These are phyloP conservation scores for Candida labiduridarum DNA, from an alignment of 1,139 yeast genomes.

Conservation along the genomic window DNA sequence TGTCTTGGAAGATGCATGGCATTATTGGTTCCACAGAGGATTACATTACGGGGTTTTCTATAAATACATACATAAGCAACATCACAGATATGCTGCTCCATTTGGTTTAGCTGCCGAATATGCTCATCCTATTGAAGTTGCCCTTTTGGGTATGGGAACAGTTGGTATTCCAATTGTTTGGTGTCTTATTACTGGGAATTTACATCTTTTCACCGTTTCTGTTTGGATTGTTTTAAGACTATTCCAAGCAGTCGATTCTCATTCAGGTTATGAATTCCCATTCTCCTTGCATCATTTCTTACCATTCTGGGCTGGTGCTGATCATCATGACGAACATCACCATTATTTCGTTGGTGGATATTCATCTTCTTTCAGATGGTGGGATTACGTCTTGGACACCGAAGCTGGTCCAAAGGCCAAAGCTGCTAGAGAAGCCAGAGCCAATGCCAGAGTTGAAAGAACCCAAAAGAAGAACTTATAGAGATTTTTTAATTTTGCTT, in stretches of 20 bases:
- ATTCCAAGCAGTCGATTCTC: constrained; percentile 94
- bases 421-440: constrained; percentile 54
- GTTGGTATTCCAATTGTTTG: constrained; percentile 86
- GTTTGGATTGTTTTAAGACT: constrained; percentile 87
- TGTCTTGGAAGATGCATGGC: constrained; percentile 91
- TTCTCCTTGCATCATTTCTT: constrained; percentile 89
- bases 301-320: constrained; percentile 98
- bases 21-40: constrained; percentile 89
- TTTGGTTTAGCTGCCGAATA: constrained; percentile 96
- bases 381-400: constrained; percentile 83
- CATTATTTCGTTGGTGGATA: constrained; percentile 92
- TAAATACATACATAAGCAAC: constrained; percentile 92
- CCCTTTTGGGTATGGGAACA: constrained; percentile 89
- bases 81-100: constrained; percentile 96
- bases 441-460: constrained; percentile 36
- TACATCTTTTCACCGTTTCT: constrained; percentile 79
- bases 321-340: constrained; percentile 96
- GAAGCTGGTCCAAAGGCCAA: constrained; percentile 79
- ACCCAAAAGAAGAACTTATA: constrained; percentile 15
- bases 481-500: neutral
- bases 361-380: constrained; percentile 92
- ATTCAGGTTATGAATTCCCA: constrained; percentile 96
- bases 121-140: constrained; percentile 93
- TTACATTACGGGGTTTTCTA: constrained; percentile 86
- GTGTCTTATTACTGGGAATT: constrained; percentile 30